Percentiles rank a stretch among this genome's conserved stretches.
Conservation (phyloP, 345 rosid species). For the Pistacia atlantica region DNA sequence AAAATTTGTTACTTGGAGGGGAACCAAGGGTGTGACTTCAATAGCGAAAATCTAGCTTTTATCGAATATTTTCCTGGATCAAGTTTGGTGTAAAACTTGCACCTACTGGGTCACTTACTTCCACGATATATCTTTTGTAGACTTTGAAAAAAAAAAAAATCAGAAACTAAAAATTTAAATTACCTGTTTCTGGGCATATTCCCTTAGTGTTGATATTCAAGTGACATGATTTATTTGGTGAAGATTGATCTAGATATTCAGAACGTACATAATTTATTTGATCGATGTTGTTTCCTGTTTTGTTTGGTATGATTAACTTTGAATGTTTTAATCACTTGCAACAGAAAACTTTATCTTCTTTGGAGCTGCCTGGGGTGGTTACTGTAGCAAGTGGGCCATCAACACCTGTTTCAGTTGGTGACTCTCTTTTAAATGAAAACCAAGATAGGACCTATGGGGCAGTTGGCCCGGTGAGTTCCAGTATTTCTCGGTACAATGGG, state of each 20-base stretch:
- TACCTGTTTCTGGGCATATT: background rate
- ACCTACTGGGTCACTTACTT: no score
- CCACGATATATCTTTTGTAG: background rate
- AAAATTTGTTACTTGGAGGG: background rate
- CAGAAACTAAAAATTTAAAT: background rate
- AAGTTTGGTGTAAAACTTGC: background rate
- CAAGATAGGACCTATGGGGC: constrained; percentile 45
- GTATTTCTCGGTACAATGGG: constrained; percentile 45
- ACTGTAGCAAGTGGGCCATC: constrained; percentile 62
- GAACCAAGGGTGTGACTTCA: background rate
- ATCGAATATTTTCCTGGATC: background rate
- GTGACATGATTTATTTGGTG: background rate
- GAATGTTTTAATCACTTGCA: constrained; percentile 27
- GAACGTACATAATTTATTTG: background rate
- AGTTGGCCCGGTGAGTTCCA: constrained; percentile 32
- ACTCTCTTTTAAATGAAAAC: constrained; percentile 45
- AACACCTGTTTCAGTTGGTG: constrained; percentile 41
- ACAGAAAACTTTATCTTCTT: constrained; percentile 86
- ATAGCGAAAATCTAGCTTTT: background rate
- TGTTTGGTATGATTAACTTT: constrained; percentile 5
- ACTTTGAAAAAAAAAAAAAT: background rate
- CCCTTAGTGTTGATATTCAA: background rate
- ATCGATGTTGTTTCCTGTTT: background rate
- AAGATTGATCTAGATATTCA: constrained; percentile 1
- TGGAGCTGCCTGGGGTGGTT: constrained; percentile 86